Conservation (phyloP, 2,329 filamentous ascomycete genomes). For the Fusarium avenaceum region DNA sequence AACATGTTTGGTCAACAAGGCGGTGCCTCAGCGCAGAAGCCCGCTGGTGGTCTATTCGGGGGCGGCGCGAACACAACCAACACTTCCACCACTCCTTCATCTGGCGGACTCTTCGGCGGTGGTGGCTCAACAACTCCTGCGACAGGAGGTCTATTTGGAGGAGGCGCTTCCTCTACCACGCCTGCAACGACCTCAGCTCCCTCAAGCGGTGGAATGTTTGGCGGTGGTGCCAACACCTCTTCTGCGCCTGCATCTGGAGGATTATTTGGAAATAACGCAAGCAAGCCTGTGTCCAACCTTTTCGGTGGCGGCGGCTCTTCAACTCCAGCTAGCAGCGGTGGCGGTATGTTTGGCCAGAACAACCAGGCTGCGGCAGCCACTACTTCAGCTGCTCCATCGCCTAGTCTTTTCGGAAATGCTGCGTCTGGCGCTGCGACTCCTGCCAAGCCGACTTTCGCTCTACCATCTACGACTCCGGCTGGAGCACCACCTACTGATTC, state of each 20-base stretch:
- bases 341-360: slow-evolving; percentile 48
- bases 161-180: slow-evolving; percentile 44
- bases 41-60: slow-evolving; percentile 47
- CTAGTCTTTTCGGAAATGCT: slow-evolving; percentile 51
- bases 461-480: slow-evolving; percentile 68
- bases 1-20: slow-evolving; percentile 53
- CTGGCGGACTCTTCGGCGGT: slow-evolving; percentile 45
- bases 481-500: slow-evolving; percentile 64
- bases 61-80: slow-evolving; percentile 41
- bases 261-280: slow-evolving; percentile 51
- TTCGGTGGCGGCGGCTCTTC: slow-evolving; percentile 51
- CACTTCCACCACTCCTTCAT: slow-evolving; percentile 37
- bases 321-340: slow-evolving; percentile 34
- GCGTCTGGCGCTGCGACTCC: slow-evolving; percentile 53
- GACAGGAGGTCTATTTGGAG: slow-evolving; percentile 44
- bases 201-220: slow-evolving; percentile 47
- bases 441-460: slow-evolving; percentile 62
- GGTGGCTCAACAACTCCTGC: slow-evolving; percentile 46
- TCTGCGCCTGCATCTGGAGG: slow-evolving; percentile 50
- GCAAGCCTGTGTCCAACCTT: slow-evolving; percentile 42
- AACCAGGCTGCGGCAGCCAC: slow-evolving; percentile 43
- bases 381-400: slow-evolving; percentile 46
- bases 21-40: slow-evolving; percentile 47
- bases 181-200: slow-evolving; percentile 47
- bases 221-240: slow-evolving; percentile 39